Evolutionary conservation across 768 basidiomycete genomes (phyloP), one percentile per base, ranked within the genome.

Genomic region (Termitomyces sp.): DNA sequence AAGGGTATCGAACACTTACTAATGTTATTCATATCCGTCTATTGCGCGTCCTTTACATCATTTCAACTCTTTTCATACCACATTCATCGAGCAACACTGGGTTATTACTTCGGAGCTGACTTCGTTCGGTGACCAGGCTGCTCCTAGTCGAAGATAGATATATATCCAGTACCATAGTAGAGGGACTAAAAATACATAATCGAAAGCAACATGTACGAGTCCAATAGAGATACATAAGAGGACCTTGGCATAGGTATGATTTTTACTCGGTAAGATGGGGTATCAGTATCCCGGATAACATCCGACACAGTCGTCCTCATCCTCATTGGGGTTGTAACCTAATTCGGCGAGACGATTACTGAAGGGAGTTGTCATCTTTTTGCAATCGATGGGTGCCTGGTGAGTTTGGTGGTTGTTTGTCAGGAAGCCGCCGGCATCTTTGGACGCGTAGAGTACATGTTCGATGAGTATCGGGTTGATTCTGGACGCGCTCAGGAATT

Each of bases 321-420:
- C 55, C 20, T 59, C 63, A 24, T 65, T 45, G 58, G 61, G 65
- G 41, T 62, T 52, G 40, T 65, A 65, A 13, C 65, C 65, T 20
- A 33, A 59, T 45, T 57, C 47, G 20, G 55, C 65, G 6, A 65
- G 63, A 20, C 45, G 55, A 2, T 48, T 43, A 24, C 62, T 62
- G 51, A 63, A 65, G 4, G 59, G 65, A 16, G 65, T 65, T 22
- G 50, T 46, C 59, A 65, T 54, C 33, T 55, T 61, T 30, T 24
- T 48, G 40, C 35, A 61, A 2, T 61, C 56, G 22, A 41, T 14
- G 18, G 44, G 26, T 52, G 41, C 56, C 56, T 60, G 54, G 2
- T 48, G 35, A 35, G 40, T 46, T n/a, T 30, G 43, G 35, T 57
- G 47, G 26, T 24, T 33, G 2, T 45, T 48, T 24, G 24, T 45